phyloP scores from a whole-genome alignment of 306 rosid genomes.

The Trifolium dubium region DNA sequence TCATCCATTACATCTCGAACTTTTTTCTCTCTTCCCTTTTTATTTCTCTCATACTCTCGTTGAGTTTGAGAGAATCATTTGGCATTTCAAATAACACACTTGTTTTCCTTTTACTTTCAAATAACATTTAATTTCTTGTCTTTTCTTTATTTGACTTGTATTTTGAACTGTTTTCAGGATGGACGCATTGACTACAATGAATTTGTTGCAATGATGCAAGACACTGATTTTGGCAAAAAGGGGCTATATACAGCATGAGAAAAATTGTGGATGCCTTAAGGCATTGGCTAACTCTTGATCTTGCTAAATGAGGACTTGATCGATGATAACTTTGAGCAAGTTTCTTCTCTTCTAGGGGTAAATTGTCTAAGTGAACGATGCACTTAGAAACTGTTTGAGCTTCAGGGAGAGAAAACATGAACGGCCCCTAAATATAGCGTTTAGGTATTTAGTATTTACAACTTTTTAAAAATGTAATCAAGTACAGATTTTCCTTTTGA shows the following conservation, averaged over 20 bases:
- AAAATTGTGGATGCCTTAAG: slow-evolving; percentile 44
- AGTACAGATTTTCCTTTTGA: slow-evolving; percentile 33
- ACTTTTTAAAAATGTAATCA: slow-evolving; percentile 38
- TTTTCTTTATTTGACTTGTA: slow-evolving; percentile 16
- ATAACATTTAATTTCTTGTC: neutral
- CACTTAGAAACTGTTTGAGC: slow-evolving; percentile 49
- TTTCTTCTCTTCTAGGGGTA: slow-evolving; percentile 47
- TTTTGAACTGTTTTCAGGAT: slow-evolving; percentile 68
- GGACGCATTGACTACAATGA: slow-evolving; percentile 95
- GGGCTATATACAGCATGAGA: slow-evolving; percentile 48
- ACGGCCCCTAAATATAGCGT: slow-evolving; percentile 40
- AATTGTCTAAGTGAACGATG: slow-evolving; percentile 45
- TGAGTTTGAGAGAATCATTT: too few relatives aligned
- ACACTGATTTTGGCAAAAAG: slow-evolving; percentile 62
- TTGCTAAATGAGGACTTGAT: slow-evolving; percentile 42
- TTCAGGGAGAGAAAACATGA: slow-evolving; percentile 49
- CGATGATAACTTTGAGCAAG: slow-evolving; percentile 40
- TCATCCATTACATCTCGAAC: neutral
- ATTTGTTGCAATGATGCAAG: slow-evolving; percentile 98
- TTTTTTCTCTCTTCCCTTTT: neutral
- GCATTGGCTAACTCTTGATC: slow-evolving; percentile 44
- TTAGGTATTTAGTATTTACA: slow-evolving; percentile 54
- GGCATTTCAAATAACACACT: too few relatives aligned
- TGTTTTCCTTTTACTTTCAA: neutral
- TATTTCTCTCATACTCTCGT: neutral